Evolutionary conservation across 768 basidiomycete species (phyloP).

Genomic region (Grammothele lineata): DNA sequence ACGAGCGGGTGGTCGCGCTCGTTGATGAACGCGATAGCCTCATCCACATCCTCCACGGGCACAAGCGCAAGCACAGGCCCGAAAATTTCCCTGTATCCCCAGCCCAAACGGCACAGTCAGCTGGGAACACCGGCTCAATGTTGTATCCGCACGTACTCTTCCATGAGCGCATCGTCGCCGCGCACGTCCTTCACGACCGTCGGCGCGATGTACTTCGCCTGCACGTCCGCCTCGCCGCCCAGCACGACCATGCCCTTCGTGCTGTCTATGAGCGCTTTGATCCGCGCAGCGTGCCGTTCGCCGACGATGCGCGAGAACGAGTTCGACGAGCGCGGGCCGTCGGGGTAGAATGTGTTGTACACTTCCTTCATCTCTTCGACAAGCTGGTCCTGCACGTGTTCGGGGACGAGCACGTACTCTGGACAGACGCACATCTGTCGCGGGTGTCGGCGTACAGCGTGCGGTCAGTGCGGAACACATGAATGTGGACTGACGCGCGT

Average conservation of each 20-base stretch:
- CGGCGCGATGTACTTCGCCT: conserved; percentile 58
- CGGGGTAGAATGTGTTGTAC: conserved; percentile 52
- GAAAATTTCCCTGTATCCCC: conserved; percentile 64
- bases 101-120: not conserved
- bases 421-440: conserved; percentile 65
- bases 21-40: conserved; percentile 66
- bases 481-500: too few relatives aligned
- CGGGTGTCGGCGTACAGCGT: too few relatives aligned
- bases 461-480: too few relatives aligned
- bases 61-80: conserved; percentile 78
- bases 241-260: conserved; percentile 65
- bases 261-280: conserved; percentile 54
- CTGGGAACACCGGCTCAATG: too few relatives aligned
- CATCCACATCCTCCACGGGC: conserved; percentile 61
- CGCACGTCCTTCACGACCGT: conserved; percentile 65
- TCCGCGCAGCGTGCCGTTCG: conserved; percentile 46
- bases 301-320: conserved; percentile 51
- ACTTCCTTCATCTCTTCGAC: conserved; percentile 38
- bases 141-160: conserved; percentile 53
- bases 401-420: conserved; percentile 45
- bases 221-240: conserved; percentile 59
- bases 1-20: conserved; percentile 70
- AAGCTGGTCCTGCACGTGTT: conserved; percentile 33
- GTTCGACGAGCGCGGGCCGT: conserved; percentile 33
- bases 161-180: conserved; percentile 68